Evolutionary conservation across 106 monocot genomes (phyloP).

Genomic region (Gastrodia elata): DNA sequence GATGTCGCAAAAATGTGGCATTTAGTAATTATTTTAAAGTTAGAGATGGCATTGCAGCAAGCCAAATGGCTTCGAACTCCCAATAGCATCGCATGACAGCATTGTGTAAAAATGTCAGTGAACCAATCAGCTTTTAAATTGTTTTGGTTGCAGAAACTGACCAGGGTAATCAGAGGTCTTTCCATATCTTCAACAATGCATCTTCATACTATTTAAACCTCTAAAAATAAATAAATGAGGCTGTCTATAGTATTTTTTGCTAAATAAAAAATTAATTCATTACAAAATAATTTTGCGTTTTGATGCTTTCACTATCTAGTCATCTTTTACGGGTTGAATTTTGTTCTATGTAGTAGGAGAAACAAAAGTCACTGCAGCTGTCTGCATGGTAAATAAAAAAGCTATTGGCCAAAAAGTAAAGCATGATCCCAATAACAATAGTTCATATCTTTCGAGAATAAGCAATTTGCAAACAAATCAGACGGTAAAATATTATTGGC

Average conservation of each 20-base stretch:
- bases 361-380: not conserved
- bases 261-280: not conserved
- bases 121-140: no score
- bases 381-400: not conserved
- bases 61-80: no score
- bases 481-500: not conserved
- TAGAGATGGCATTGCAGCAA: no score
- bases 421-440: not conserved
- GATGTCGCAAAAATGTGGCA: no score
- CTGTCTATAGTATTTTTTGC: not conserved
- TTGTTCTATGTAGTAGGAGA: no score
- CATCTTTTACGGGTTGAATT: no score
- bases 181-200: no score
- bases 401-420: not conserved
- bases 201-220: not conserved
- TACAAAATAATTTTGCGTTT: not conserved
- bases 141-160: no score
- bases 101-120: no score
- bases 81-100: no score
- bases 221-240: not conserved
- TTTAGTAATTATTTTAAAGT: no score
- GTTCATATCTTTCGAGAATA: not conserved
- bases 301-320: not conserved
- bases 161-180: no score
- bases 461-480: not conserved